Percentiles rank a stretch among this genome's conserved stretches.
Evolutionary conservation across 345 rosid species (phyloP).

Genomic region (Boechera retrofracta): DNA sequence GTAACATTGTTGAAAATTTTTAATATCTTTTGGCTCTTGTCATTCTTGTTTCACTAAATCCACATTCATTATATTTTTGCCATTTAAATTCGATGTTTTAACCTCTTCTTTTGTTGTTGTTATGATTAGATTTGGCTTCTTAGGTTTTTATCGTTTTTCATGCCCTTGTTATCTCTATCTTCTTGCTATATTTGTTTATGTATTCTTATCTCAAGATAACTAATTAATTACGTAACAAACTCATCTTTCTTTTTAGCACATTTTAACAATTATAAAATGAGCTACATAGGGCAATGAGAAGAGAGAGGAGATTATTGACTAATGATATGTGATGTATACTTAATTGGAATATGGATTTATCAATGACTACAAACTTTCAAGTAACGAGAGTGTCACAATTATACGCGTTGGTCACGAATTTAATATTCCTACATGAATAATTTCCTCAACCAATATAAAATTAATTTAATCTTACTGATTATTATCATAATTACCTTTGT

Average conservation of each 20-base stretch:
- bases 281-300: slow-evolving; percentile 26
- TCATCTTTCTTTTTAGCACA: slow-evolving; percentile 14
- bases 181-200: not conserved
- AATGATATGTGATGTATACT: slow-evolving; percentile 40
- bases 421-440: slow-evolving; percentile 40
- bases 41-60: slow-evolving; percentile 23
- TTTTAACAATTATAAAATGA: slow-evolving; percentile 22
- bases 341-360: slow-evolving; percentile 36
- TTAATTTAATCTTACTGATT: not conserved
- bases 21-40: not conserved
- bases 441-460: slow-evolving; percentile 29
- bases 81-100: not conserved
- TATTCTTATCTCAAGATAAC: slow-evolving; percentile 1
- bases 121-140: not conserved
- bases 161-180: not conserved
- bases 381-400: slow-evolving; percentile 41
- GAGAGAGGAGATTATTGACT: slow-evolving; percentile 36
- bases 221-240: slow-evolving; percentile 7
- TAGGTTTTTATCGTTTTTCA: not conserved
- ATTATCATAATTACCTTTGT: slow-evolving; percentile 12
- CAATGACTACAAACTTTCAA: slow-evolving; percentile 44
- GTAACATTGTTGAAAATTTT: not conserved
- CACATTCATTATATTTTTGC: not conserved
- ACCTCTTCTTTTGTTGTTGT: not conserved
- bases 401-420: slow-evolving; percentile 29